A percentile compares a stretch with the other conserved stretches of the same genome.
Conservation (phyloP, 108 stramenopile species). For the Epipyxis sp. region DNA sequence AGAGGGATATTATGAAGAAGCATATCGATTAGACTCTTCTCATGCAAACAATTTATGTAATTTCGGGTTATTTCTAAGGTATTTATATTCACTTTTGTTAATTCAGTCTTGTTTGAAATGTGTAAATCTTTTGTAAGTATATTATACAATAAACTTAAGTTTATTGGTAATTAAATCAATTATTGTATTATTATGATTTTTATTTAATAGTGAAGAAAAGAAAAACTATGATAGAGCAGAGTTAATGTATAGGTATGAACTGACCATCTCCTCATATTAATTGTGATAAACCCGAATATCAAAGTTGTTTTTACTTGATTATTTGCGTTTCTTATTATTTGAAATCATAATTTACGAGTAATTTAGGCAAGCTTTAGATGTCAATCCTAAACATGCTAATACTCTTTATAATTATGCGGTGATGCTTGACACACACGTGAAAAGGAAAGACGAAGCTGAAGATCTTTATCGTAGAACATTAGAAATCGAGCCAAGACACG, state of each 20-base stretch:
- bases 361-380: conserved; percentile 29
- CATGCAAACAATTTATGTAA: conserved; percentile 58
- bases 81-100: neutral
- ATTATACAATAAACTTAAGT: conserved; percentile 42
- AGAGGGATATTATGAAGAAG: conserved; percentile 47
- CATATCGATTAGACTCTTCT: conserved; percentile 35
- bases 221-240: conserved; percentile 40
- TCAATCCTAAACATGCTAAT: conserved; percentile 54
- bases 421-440: conserved; percentile 45
- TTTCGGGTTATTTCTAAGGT: conserved; percentile 53
- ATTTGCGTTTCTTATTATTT: too few species aligned
- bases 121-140: too few species aligned
- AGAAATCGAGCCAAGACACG: conserved; percentile 40
- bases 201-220: conserved; percentile 33
- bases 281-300: neutral
- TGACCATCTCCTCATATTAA: neutral
- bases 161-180: neutral
- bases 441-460: conserved; percentile 42
- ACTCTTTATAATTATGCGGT: conserved; percentile 58
- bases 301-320: neutral
- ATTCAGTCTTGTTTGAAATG: too few species aligned
- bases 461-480: conserved; percentile 44
- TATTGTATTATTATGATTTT: too few species aligned
- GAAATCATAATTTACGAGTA: too few species aligned
- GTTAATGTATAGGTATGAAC: conserved; percentile 34